phyloP scores from a whole-genome alignment of 371 early-diverging fungal genomes.

The Mucor piriformis region DNA sequence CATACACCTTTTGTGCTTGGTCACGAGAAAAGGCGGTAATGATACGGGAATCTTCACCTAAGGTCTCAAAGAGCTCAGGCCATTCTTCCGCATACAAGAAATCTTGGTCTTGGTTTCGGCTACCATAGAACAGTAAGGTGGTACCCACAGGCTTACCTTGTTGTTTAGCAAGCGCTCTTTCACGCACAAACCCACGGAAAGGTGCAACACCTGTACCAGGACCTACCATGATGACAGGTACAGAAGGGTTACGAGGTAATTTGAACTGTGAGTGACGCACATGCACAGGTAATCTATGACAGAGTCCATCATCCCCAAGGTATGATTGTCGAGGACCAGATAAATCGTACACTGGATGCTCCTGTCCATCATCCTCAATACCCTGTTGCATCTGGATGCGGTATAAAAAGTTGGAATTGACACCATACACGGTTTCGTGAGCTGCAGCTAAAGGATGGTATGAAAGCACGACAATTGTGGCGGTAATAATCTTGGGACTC shows the following conservation, averaged over 20 bases:
- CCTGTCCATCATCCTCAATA: neutral
- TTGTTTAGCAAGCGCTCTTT: slow-evolving; percentile 71
- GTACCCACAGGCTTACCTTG: slow-evolving; percentile 71
- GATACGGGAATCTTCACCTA: slow-evolving; percentile 63
- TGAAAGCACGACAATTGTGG: slow-evolving; percentile 88
- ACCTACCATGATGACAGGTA: slow-evolving; percentile 96
- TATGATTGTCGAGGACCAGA: slow-evolving; percentile 47
- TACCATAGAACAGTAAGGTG: slow-evolving; percentile 92
- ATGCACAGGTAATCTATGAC: slow-evolving; percentile 73
- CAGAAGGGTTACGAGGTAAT: slow-evolving; percentile 75
- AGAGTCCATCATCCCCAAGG: slow-evolving; percentile 14
- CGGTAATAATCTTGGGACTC: slow-evolving; percentile 69
- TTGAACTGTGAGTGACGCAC: slow-evolving; percentile 89
- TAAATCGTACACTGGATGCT: slow-evolving; percentile 32
- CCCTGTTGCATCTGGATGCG: slow-evolving; percentile 12
- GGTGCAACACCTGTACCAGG: slow-evolving; percentile 99
- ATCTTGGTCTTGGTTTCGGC: slow-evolving; percentile 83
- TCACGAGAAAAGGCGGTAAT: slow-evolving; percentile 91
- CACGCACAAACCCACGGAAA: slow-evolving; percentile 93
- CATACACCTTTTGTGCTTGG: slow-evolving; percentile 80
- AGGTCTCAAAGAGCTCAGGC: slow-evolving; percentile 60
- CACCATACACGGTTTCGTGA: slow-evolving; percentile 67
- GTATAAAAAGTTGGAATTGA: slow-evolving; percentile 70
- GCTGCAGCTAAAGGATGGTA: slow-evolving; percentile 63
- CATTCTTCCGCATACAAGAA: slow-evolving; percentile 90